Conservation (phyloP, 208 protist species). For the Vickermania spadyakhi region DNA sequence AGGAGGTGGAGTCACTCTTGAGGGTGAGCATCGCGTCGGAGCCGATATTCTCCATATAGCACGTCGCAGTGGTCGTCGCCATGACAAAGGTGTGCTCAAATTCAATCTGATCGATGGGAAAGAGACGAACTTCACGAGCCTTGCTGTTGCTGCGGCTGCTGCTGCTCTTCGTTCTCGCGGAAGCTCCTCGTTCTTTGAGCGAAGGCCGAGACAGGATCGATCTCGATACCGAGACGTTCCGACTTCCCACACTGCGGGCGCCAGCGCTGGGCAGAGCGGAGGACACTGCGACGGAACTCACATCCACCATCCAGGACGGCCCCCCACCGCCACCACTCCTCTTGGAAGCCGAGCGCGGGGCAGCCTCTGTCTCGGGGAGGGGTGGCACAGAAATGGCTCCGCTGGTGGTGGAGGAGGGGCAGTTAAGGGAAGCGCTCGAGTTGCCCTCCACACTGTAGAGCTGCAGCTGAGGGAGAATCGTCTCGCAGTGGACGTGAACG, state of each 20-base stretch:
- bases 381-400: not conserved
- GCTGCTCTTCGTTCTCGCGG: not conserved
- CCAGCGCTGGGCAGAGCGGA: not conserved
- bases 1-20: slow-evolving; percentile 40
- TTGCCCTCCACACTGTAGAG: slow-evolving; percentile 13
- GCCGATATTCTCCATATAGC: slow-evolving; percentile 67
- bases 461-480: slow-evolving; percentile 40
- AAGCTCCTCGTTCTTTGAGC: not conserved
- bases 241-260: not conserved
- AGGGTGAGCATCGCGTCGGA: slow-evolving; percentile 55
- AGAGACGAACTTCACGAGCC: slow-evolving; percentile 14
- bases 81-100: slow-evolving; percentile 50
- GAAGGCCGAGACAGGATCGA: not conserved
- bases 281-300: not conserved
- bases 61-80: slow-evolving; percentile 17
- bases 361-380: not conserved
- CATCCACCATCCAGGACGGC: not conserved
- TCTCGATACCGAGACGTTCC: slow-evolving; percentile 3
- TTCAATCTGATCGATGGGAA: not conserved
- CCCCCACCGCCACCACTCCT: not conserved
- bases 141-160: not conserved
- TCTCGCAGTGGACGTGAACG: slow-evolving; percentile 50
- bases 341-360: not conserved
- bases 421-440: not conserved
- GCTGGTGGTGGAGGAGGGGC: not conserved